These are phyloP conservation scores for Pythium folliculosum DNA, from an alignment of 352 stramenopile species.

Conservation along the genomic window DNA sequence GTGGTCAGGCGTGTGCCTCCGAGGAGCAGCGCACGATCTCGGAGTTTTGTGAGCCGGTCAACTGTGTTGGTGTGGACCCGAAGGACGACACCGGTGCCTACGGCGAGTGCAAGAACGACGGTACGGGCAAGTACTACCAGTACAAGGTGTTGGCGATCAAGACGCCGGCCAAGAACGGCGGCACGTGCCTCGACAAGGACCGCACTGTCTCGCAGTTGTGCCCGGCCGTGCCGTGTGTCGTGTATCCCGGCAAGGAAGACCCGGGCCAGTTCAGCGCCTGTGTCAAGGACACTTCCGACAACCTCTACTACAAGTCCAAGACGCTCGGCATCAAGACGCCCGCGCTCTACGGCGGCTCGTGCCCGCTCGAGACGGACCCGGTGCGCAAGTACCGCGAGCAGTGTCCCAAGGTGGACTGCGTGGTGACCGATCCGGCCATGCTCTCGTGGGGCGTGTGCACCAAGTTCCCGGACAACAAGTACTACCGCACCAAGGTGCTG, in stretches of 20 bases:
- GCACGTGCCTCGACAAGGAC: constrained; percentile 2
- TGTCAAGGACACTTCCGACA: neutral
- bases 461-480: neutral
- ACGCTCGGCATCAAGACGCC: constrained; percentile 4
- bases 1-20: neutral
- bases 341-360: constrained; percentile 7
- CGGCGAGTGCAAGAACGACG: neutral
- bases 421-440: neutral
- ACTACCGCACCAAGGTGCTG: neutral
- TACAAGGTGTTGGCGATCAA: constrained; percentile 6
- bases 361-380: neutral
- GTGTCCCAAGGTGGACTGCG: constrained; percentile 6
- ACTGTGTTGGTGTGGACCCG: neutral
- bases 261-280: neutral
- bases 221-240: neutral
- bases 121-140: constrained; percentile 6
- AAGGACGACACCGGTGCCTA: neutral
- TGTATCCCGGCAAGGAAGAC: neutral
- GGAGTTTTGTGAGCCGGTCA: neutral
- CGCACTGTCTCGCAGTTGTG: neutral
- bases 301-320: neutral
- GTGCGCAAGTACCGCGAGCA: neutral
- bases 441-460: neutral
- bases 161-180: neutral
- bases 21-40: neutral